Percentiles rank a stretch among this genome's conserved stretches.
Conservation (phyloP, 805 yeast species). For the Metschnikowia orientalis region DNA sequence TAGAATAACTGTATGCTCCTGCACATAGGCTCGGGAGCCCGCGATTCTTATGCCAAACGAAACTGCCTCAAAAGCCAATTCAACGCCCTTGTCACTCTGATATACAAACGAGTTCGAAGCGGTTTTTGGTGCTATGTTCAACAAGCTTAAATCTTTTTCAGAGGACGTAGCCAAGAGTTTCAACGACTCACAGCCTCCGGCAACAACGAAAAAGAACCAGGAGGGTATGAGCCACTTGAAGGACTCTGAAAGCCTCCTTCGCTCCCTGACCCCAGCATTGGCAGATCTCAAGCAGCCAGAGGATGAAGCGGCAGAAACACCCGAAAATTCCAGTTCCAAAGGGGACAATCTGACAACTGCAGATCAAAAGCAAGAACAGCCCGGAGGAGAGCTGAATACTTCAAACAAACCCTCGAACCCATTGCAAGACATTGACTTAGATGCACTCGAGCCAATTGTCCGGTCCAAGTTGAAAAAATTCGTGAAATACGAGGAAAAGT, state of each 20-base stretch:
- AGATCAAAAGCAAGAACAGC: too few relatives aligned
- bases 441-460: constrained; percentile 53
- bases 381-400: too few relatives aligned
- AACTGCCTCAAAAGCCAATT: too few relatives aligned
- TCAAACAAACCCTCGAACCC: constrained; percentile 12
- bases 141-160: constrained; percentile 38
- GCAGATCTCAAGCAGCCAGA: constrained; percentile 44
- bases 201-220: constrained; percentile 7
- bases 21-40: too few relatives aligned
- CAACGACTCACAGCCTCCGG: constrained; percentile 28
- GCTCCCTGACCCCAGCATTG: constrained; percentile 45
- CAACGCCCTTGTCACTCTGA: too few relatives aligned
- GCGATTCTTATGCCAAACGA: too few relatives aligned
- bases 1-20: too few relatives aligned
- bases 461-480: constrained; percentile 66
- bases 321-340: background rate
- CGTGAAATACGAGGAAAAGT: constrained; percentile 83
- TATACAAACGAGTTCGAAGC: too few relatives aligned
- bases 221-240: constrained; percentile 28
- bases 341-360: constrained; percentile 4
- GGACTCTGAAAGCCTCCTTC: constrained; percentile 30
- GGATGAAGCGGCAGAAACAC: constrained; percentile 27
- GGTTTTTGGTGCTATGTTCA: constrained; percentile 38
- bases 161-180: constrained; percentile 44
- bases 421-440: constrained; percentile 24